Percentiles rank a stretch among this genome's conserved stretches.
Conservation (phyloP, 148 eudicot genomes). For the Silene conica region DNA sequence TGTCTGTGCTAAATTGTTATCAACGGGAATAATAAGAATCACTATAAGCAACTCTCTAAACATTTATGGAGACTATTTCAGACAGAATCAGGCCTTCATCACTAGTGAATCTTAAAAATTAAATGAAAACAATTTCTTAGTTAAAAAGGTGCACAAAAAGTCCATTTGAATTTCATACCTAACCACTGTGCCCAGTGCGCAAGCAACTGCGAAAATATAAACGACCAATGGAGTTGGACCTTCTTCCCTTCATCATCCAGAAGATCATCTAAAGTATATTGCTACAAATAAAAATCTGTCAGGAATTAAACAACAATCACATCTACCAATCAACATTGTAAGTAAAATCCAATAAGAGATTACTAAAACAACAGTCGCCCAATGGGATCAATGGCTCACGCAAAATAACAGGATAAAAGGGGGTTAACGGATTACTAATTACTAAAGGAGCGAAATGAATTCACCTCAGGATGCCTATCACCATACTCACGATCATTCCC, state of each 20-base stretch:
- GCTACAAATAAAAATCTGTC: constrained; percentile 32
- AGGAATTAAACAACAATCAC: constrained; percentile 19
- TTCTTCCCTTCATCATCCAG: constrained; percentile 66
- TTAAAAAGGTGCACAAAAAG: background rate
- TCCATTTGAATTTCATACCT: constrained; percentile 42
- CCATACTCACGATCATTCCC: constrained; percentile 42
- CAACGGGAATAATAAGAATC: background rate
- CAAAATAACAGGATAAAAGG: no score
- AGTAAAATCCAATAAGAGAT: background rate
- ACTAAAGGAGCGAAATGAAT: constrained; percentile 4
- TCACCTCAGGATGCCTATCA: constrained; percentile 41
- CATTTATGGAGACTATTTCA: background rate
- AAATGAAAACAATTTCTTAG: background rate
- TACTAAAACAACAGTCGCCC: background rate
- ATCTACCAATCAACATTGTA: background rate
- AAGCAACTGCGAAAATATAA: constrained; percentile 72
- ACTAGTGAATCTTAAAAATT: background rate
- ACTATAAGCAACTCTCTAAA: background rate
- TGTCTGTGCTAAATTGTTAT: background rate
- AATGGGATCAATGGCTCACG: no score
- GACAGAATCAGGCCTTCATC: background rate
- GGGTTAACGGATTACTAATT: no score
- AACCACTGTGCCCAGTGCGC: constrained; percentile 98
- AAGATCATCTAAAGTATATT: constrained; percentile 39
- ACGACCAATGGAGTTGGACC: constrained; percentile 78